Percentiles rank a stretch among this genome's conserved stretches.
These are phyloP conservation scores for Saposhnikovia divaricata DNA, from an alignment of 129 eudicot genomes.

Conservation along the genomic window DNA sequence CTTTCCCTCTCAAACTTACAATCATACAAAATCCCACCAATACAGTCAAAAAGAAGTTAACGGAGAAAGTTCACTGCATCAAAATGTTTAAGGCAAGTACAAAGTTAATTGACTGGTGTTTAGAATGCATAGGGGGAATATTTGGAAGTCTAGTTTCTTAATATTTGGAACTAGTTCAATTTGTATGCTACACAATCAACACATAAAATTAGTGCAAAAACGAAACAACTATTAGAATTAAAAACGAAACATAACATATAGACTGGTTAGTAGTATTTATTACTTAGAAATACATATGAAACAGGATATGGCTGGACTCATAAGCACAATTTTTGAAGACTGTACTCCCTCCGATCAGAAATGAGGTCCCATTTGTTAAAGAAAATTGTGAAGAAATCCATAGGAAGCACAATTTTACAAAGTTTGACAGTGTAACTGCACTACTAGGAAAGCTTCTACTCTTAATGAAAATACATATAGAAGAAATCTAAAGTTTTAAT, in stretches of 20 bases:
- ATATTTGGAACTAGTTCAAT: too few relatives aligned
- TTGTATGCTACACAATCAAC: too few relatives aligned
- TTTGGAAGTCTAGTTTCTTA: too few relatives aligned
- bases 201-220: too few relatives aligned
- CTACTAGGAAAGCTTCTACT: neutral
- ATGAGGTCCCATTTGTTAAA: neutral
- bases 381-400: neutral
- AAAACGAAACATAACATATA: too few relatives aligned
- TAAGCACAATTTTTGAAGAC: too few relatives aligned
- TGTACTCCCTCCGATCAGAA: neutral
- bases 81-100: neutral
- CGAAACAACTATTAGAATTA: too few relatives aligned
- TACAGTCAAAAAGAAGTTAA: neutral
- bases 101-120: neutral
- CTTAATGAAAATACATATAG: neutral
- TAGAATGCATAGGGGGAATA: too few relatives aligned
- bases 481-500: neutral
- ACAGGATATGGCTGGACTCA: too few relatives aligned
- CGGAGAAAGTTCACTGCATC: neutral
- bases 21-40: neutral
- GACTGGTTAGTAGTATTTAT: too few relatives aligned
- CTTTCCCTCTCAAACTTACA: conserved; percentile 47
- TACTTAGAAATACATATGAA: too few relatives aligned
- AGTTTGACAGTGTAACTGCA: neutral
- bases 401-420: neutral